Percentiles rank a stretch among this genome's conserved stretches.
Conservation (phyloP, 2,329 filamentous ascomycete genomes). For the Diplocarpon mali region DNA sequence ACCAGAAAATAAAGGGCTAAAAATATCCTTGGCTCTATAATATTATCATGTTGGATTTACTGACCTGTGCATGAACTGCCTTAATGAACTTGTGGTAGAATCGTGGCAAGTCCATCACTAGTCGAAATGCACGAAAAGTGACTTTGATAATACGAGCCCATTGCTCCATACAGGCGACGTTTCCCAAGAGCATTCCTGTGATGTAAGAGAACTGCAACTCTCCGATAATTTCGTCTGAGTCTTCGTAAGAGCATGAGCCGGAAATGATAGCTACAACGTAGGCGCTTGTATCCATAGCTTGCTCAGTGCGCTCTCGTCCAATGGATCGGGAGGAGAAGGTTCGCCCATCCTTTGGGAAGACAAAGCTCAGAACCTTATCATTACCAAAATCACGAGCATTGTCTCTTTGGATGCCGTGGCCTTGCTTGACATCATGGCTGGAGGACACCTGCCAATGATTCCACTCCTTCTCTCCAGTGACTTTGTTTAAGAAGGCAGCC, state of each 20-base stretch:
- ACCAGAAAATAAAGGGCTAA: no score
- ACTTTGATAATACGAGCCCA: conserved; percentile 48
- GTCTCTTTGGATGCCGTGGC: conserved; percentile 1
- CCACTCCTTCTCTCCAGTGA: conserved; percentile 32
- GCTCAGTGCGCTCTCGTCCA: conserved; percentile 32
- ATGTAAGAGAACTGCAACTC: conserved; percentile 52
- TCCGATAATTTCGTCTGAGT: conserved; percentile 38
- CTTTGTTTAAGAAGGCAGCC: conserved; percentile 33
- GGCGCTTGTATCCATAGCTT: conserved; percentile 37
- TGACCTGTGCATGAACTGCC: conserved; percentile 39
- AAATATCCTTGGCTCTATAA: no score
- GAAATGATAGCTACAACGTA: conserved; percentile 36
- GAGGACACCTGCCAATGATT: conserved; percentile 44
- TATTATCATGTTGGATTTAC: no score
- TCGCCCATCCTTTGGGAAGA: conserved; percentile 34
- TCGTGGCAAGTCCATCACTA: conserved; percentile 33
- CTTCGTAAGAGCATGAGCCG: conserved; percentile 24
- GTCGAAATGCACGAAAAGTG: conserved; percentile 38
- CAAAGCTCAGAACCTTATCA: conserved; percentile 37
- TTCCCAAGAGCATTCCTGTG: conserved; percentile 45
- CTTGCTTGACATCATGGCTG: conserved; percentile 34
- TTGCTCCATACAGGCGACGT: conserved; percentile 48
- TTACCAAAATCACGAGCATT: conserved; percentile 30
- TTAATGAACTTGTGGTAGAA: conserved; percentile 38
- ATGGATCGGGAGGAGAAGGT: conserved; percentile 31